Evolutionary conservation across 2,329 filamentous ascomycete genomes (phyloP).

Genomic region (Neocatenulostroma microsporum): DNA sequence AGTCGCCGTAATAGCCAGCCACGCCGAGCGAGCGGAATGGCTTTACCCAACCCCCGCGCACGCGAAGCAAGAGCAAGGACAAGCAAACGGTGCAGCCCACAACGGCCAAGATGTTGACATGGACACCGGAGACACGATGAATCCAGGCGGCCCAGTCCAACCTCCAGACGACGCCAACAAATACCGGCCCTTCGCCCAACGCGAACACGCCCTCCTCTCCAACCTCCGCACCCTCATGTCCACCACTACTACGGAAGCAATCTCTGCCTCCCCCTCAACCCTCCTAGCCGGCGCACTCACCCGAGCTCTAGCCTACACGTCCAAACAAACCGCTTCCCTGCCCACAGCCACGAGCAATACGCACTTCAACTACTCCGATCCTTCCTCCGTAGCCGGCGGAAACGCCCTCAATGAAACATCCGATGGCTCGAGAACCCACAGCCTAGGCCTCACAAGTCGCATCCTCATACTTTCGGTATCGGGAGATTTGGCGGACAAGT

Average conservation of each 20-base stretch:
- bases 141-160: conserved; percentile 19
- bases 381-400: conserved; percentile 40
- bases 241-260: conserved; percentile 56
- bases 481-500: conserved; percentile 77
- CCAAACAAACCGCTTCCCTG: conserved; percentile 57
- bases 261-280: conserved; percentile 65
- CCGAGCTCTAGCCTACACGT: conserved; percentile 80
- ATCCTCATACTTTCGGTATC: conserved; percentile 89
- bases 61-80: conserved; percentile 12
- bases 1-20: conserved; percentile 83
- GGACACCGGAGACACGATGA: conserved; percentile 16
- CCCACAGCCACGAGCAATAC: conserved; percentile 43
- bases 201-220: conserved; percentile 70
- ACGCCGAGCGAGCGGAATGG: conserved; percentile 78
- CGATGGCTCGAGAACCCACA: conserved; percentile 27
- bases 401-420: conserved; percentile 44
- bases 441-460: conserved; percentile 60
- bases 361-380: conserved; percentile 53
- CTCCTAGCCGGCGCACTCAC: conserved; percentile 88
- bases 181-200: conserved; percentile 81
- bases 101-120: conserved; percentile 28
- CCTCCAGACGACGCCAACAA: conserved; percentile 62
- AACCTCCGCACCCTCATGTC: conserved; percentile 68
- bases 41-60: conserved; percentile 62
- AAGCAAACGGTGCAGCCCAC: conserved; percentile 12